A percentile compares a stretch with the other conserved stretches of the same genome.
Conservation (phyloP, 1,284 basidiomycete species). For the Peniophora sp. region DNA sequence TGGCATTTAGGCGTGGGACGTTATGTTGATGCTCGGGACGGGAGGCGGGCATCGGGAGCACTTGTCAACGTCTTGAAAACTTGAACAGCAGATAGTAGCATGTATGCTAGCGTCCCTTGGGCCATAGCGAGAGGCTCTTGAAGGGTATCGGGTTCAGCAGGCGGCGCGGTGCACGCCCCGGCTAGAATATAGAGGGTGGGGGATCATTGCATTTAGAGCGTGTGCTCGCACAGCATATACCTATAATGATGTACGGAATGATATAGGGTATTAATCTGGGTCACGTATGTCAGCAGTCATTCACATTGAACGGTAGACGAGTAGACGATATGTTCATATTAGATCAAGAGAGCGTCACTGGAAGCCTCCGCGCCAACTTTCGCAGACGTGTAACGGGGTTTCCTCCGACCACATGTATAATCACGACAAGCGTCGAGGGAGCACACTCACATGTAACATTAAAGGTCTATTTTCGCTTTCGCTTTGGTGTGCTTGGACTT, state of each 20-base stretch:
- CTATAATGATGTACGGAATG: background rate
- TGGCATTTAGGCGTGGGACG: conserved; percentile 70
- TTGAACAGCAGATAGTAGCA: too few species aligned
- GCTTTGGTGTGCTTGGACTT: background rate
- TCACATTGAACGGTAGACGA: background rate
- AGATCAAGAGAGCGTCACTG: conserved; percentile 75
- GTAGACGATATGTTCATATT: conserved; percentile 56
- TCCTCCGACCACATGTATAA: conserved; percentile 68
- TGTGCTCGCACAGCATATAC: too few species aligned
- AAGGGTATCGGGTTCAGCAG: too few species aligned
- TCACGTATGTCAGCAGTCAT: background rate
- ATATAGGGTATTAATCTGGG: background rate
- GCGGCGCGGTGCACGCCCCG: too few species aligned
- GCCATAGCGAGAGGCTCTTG: too few species aligned
- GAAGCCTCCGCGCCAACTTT: conserved; percentile 30
- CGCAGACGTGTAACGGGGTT: conserved; percentile 31
- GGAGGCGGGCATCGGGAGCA: conserved; percentile 12
- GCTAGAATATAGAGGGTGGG: too few species aligned
- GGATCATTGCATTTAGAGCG: too few species aligned
- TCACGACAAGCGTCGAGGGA: conserved; percentile 38
- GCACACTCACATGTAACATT: background rate
- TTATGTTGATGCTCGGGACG: conserved; percentile 60
- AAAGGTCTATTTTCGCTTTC: conserved; percentile 4
- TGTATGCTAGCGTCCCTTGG: too few species aligned
- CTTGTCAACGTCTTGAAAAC: background rate